Conservation (phyloP, 1,284 basidiomycete species). For the Heterobasidion annosum region DNA sequence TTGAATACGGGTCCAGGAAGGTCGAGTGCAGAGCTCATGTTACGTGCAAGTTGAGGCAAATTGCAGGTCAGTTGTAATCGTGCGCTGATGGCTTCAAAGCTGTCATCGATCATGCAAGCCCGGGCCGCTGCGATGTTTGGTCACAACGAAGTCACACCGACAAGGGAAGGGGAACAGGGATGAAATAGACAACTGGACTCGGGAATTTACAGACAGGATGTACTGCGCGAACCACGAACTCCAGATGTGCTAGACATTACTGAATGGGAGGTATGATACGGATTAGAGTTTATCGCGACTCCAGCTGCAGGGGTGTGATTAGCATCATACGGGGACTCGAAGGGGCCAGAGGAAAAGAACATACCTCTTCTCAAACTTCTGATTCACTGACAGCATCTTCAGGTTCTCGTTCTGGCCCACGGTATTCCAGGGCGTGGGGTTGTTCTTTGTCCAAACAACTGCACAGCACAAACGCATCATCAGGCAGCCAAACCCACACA, state of each 20-base stretch:
- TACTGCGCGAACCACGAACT: background rate
- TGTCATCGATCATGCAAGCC: background rate
- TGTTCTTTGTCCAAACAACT: slow-evolving; percentile 77
- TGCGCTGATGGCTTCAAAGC: background rate
- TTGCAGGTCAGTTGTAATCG: background rate
- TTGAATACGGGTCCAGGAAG: slow-evolving; percentile 31
- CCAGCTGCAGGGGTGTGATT: slow-evolving; percentile 39
- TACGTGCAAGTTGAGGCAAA: slow-evolving; percentile 1
- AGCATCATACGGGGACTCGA: background rate
- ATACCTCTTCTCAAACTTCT: slow-evolving; percentile 66
- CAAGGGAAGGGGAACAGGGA: background rate
- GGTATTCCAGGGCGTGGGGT: slow-evolving; percentile 75
- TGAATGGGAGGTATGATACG: slow-evolving; percentile 1
- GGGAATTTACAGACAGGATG: no score
- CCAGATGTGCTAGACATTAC: background rate
- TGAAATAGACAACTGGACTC: no score
- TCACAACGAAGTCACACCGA: background rate
- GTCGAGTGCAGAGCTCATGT: slow-evolving; percentile 33
- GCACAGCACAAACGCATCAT: background rate
- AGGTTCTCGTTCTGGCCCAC: slow-evolving; percentile 64
- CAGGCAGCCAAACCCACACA: background rate
- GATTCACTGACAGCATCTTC: slow-evolving; percentile 61
- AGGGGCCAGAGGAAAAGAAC: slow-evolving; percentile 8
- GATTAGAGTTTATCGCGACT: slow-evolving; percentile 54
- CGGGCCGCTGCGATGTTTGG: background rate